Evolutionary conservation across 2,329 filamentous ascomycete genomes (phyloP), one percentile per base, ranked within the genome.

Genomic region (Alternaria angustiovoidea): DNA sequence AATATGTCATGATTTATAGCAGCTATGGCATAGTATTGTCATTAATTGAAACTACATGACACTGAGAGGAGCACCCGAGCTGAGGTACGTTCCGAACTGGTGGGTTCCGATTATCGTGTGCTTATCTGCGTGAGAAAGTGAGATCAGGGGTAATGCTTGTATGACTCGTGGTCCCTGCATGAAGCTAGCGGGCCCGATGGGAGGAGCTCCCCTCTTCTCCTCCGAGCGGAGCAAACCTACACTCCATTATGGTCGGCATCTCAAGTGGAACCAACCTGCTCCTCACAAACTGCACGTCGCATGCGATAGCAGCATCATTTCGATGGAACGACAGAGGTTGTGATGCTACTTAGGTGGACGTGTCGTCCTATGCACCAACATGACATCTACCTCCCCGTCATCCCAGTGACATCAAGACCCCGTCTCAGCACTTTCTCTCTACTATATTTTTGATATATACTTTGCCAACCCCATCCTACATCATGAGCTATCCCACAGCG

Each of bases 401-500:
- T 36, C 34, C 12, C 34, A 36, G 12, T 6, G 14, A 36, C 14
- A 12, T 36, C 34, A 36, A 36, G 12, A 16, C 11, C 14, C 34
- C 14, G 4, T 36, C 34, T 36, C 14, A 14, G 14, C 34, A 14
- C 4, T 14, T 7, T 14, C 34, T 7, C 34, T 36, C 34, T 14
- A 6, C 34, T 36, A n/a, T n/a, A 36, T 16, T 14, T 0, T 36
- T 36, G 34, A 36, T 12, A 12, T n/a, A 6, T 14, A 36, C 14
- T 16, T n/a, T 36, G 34, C 34, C 34, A 12, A 36, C 1, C 14
- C 14, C 5, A 16, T 7, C 12, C 14, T 7, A 36, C 1, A 36
- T 36, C 34, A 36, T 36, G 34, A 14, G 12, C 24, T 66, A 61
- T 36, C 55, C 61, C 28, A 68, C 65, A 9, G 59, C 65, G 16